These are phyloP conservation scores for Musa itinerans DNA, from an alignment of 176 grass and related monocot species.

Conservation along the genomic window DNA sequence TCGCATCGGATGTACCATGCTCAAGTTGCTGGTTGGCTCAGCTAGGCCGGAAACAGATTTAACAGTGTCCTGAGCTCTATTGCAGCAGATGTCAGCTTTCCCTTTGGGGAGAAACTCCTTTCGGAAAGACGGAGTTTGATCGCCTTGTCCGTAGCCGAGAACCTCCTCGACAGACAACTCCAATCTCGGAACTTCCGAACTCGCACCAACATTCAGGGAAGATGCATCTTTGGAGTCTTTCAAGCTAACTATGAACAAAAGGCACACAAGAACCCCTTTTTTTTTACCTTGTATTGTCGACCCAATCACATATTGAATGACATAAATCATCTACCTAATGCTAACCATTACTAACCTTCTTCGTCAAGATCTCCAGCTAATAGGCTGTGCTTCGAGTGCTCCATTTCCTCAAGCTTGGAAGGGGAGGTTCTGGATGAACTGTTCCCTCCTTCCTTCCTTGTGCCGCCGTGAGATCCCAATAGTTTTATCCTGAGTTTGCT, in stretches of 20 bases:
- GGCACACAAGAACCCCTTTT: background rate
- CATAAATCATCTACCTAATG: background rate
- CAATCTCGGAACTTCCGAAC: constrained; percentile 28
- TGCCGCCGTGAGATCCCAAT: constrained; percentile 36
- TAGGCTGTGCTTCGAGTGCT: constrained; percentile 56
- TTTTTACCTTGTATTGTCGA: background rate
- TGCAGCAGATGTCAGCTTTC: constrained; percentile 3
- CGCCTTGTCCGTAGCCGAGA: background rate
- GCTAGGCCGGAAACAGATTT: background rate
- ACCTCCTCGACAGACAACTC: constrained; percentile 12
- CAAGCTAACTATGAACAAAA: constrained; percentile 9
- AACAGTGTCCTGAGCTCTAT: background rate
- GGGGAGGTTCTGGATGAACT: constrained; percentile 40
- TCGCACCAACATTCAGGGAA: background rate
- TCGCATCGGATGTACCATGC: constrained; percentile 4
- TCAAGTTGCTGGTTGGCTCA: constrained; percentile 8
- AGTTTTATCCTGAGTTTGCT: constrained; percentile 83
- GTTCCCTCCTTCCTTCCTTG: constrained; percentile 35
- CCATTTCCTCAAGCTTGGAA: constrained; percentile 37
- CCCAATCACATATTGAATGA: background rate
- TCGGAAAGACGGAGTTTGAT: constrained; percentile 2
- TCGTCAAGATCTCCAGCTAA: constrained; percentile 48
- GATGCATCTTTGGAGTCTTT: constrained; percentile 19
- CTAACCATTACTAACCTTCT: constrained; percentile 9
- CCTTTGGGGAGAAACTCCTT: constrained; percentile 6